phyloP scores from a whole-genome alignment of 169 alveolate species.

The Plasmodium coatneyi region DNA sequence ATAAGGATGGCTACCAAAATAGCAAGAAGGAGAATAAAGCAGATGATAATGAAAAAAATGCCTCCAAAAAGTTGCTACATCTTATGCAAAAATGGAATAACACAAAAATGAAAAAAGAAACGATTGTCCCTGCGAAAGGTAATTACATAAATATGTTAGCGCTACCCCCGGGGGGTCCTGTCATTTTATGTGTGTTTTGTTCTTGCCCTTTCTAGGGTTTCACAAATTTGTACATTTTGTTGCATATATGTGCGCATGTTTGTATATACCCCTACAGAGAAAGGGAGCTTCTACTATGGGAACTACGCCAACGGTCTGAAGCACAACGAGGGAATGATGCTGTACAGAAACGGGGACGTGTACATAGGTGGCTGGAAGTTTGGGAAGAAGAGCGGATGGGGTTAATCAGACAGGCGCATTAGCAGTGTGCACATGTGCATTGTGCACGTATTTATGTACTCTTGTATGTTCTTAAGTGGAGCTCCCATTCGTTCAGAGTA shows the following conservation, averaged over 20 bases:
- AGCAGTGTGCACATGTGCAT: not conserved
- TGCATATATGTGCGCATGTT: not conserved
- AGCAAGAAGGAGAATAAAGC: not conserved
- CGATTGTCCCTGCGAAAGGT: not conserved
- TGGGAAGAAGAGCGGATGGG: conserved; percentile 62
- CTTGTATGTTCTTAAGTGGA: not conserved
- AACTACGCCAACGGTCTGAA: conserved; percentile 49
- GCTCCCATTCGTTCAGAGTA: not conserved
- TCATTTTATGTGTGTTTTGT: not conserved
- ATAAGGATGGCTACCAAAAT: not conserved
- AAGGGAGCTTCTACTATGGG: conserved; percentile 38
- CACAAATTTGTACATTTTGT: not conserved
- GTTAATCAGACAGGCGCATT: not conserved
- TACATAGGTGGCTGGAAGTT: conserved; percentile 54
- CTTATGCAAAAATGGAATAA: conserved; percentile 32
- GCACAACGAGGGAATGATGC: conserved; percentile 57
- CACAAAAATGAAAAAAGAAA: conserved; percentile 11
- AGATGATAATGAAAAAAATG: conserved; percentile 12
- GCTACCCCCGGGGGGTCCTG: not conserved
- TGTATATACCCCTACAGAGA: conserved; percentile 5
- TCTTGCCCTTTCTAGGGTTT: not conserved
- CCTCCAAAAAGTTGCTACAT: conserved; percentile 1
- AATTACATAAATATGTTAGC: not conserved
- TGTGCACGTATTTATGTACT: not conserved
- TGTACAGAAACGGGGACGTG: conserved; percentile 53